These are phyloP conservation scores for Diaporthe citriasiana DNA, from an alignment of 2,329 filamentous ascomycete species.

Conservation along the genomic window DNA sequence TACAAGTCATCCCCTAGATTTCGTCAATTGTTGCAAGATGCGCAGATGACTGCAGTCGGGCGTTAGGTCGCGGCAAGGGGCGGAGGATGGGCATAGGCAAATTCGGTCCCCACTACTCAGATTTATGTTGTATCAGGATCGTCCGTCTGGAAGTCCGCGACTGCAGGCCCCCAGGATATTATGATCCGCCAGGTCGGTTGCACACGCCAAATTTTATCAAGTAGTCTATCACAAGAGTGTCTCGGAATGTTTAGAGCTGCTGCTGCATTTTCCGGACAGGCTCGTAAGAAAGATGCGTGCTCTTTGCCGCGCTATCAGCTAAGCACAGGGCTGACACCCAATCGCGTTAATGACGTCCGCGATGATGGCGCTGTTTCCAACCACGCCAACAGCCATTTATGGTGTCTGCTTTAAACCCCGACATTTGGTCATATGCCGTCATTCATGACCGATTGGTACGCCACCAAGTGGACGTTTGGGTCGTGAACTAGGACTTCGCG, in stretches of 20 bases:
- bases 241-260: neutral
- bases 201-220: neutral
- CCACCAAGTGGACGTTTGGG: neutral
- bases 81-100: neutral
- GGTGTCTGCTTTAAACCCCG: neutral
- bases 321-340: neutral
- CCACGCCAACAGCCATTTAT: neutral
- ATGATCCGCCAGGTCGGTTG: neutral
- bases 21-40: neutral
- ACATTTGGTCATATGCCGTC: neutral
- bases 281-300: neutral
- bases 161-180: neutral
- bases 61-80: neutral
- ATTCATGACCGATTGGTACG: neutral
- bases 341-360: neutral
- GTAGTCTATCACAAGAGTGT: neutral
- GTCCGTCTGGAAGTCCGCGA: neutral
- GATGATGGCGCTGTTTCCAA: neutral
- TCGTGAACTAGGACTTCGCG: neutral
- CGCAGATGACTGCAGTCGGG: neutral
- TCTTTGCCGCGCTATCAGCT: neutral
- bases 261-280: neutral
- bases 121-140: slow-evolving; percentile 11
- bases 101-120: slow-evolving; percentile 21
- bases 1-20: slow-evolving; percentile 31